A percentile compares a stretch with the other conserved stretches of the same genome.
phyloP scores from a whole-genome alignment of 768 basidiomycete species.

The Leccinum subgranulosum region DNA sequence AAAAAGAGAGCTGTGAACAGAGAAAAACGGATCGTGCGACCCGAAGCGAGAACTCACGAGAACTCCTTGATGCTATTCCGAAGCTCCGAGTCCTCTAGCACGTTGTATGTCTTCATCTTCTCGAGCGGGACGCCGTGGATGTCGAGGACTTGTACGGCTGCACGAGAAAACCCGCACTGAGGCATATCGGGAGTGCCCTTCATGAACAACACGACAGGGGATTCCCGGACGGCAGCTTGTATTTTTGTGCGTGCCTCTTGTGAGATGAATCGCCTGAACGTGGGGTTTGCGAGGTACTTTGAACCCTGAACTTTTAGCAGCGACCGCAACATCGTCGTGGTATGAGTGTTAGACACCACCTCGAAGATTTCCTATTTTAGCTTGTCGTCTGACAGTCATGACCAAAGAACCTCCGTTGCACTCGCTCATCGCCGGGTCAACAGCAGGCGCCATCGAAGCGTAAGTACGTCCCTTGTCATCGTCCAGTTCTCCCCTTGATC shows the following conservation, averaged over 20 bases:
- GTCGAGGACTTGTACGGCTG: constrained; percentile 87
- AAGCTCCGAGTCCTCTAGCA: constrained; percentile 81
- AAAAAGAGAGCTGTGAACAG: background rate
- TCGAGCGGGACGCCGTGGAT: constrained; percentile 74
- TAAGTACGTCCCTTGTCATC: constrained; percentile 38
- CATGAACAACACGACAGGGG: constrained; percentile 95
- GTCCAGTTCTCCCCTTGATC: background rate
- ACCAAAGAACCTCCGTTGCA: constrained; percentile 77
- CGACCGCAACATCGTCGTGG: background rate
- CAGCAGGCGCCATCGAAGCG: constrained; percentile 93
- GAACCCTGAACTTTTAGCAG: background rate
- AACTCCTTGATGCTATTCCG: constrained; percentile 91
- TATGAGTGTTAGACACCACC: background rate
- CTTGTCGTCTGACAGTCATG: background rate
- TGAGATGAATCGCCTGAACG: constrained; percentile 49
- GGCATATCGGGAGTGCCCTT: constrained; percentile 88
- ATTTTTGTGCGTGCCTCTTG: constrained; percentile 60
- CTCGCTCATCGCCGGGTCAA: constrained; percentile 86
- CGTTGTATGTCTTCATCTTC: constrained; percentile 88
- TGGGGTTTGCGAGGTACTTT: constrained; percentile 3
- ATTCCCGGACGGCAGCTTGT: constrained; percentile 67
- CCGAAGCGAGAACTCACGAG: constrained; percentile 63
- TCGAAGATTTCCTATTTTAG: background rate
- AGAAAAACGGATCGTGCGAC: background rate
- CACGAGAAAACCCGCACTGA: constrained; percentile 95